phyloP scores from a whole-genome alignment of 78 protist species.

The Planoprotostelium fungivorum region DNA sequence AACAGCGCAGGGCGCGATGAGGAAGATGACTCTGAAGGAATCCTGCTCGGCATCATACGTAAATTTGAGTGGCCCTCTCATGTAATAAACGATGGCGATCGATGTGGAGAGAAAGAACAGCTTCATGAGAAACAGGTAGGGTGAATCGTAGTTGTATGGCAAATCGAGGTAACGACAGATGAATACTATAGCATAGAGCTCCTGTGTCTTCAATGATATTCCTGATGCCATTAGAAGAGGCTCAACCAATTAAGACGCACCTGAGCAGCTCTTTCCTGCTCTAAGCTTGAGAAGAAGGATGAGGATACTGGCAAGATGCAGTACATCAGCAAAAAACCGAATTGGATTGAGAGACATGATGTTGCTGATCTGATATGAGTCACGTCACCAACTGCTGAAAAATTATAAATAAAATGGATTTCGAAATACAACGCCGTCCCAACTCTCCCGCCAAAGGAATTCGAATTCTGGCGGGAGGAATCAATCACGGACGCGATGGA shows the following conservation, averaged over 20 bases:
- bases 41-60: slow-evolving; percentile 82
- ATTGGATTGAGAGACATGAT: slow-evolving; percentile 24
- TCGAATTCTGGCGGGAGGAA: no score
- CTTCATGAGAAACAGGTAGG: slow-evolving; percentile 81
- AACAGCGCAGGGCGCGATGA: slow-evolving; percentile 63
- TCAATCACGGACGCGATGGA: no score
- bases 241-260: not conserved
- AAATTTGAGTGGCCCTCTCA: slow-evolving; percentile 36
- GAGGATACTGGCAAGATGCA: slow-evolving; percentile 43
- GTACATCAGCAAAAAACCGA: slow-evolving; percentile 49
- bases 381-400: no score
- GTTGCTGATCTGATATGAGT: no score
- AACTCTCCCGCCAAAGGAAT: no score
- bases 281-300: slow-evolving; percentile 38
- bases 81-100: slow-evolving; percentile 66
- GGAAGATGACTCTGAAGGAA: slow-evolving; percentile 48
- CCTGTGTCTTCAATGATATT: slow-evolving; percentile 78
- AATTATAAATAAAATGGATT: no score
- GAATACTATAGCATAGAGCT: slow-evolving; percentile 76
- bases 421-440: no score
- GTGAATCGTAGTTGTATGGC: slow-evolving; percentile 25
- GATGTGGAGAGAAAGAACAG: slow-evolving; percentile 75
- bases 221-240: slow-evolving; percentile 34
- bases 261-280: slow-evolving; percentile 40
- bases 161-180: slow-evolving; percentile 82